A percentile compares a stretch with the other conserved stretches of the same genome.
phyloP scores from a whole-genome alignment of 192 early-diverging fungal genomes.

The Backusella parvicylindrica region DNA sequence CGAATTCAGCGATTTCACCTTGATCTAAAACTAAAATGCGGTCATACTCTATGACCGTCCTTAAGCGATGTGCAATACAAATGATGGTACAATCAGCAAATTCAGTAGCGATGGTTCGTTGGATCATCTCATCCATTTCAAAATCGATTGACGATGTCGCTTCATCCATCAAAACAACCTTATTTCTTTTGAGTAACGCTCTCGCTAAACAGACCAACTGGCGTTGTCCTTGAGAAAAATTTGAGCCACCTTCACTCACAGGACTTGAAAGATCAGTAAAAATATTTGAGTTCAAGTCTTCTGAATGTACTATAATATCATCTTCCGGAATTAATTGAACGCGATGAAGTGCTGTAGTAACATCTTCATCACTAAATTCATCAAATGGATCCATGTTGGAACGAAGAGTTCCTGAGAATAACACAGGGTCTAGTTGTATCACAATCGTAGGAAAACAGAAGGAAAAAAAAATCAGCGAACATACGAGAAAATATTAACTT shows the following conservation, averaged over 20 bases:
- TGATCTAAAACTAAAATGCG: conserved; percentile 77
- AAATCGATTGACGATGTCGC: conserved; percentile 44
- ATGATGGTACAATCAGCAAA: conserved; percentile 56
- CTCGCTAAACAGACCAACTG: conserved; percentile 79
- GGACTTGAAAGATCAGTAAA: conserved; percentile 18
- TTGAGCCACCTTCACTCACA: conserved; percentile 82
- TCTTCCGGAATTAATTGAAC: conserved; percentile 51
- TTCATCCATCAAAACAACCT: conserved; percentile 56
- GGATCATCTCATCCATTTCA: conserved; percentile 56
- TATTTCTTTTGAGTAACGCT: conserved; percentile 58
- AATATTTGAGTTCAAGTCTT: conserved; percentile 16
- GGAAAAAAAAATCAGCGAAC: not conserved
- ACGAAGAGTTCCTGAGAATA: conserved; percentile 52
- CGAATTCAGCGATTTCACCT: conserved; percentile 78
- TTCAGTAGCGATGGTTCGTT: conserved; percentile 52
- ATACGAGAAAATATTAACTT: not conserved
- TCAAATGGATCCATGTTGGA: conserved; percentile 90
- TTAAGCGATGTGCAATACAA: conserved; percentile 59
- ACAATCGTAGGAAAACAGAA: not conserved
- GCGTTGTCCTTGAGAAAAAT: conserved; percentile 78
- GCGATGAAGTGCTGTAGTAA: conserved; percentile 76
- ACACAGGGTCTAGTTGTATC: conserved; percentile 36
- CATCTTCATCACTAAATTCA: conserved; percentile 68
- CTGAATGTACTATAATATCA: conserved; percentile 10
- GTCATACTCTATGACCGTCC: conserved; percentile 64